Percentiles rank a stretch among this genome's conserved stretches.
Conservation (phyloP, 2,329 filamentous ascomycete species). For the Trichoderma sp. region DNA sequence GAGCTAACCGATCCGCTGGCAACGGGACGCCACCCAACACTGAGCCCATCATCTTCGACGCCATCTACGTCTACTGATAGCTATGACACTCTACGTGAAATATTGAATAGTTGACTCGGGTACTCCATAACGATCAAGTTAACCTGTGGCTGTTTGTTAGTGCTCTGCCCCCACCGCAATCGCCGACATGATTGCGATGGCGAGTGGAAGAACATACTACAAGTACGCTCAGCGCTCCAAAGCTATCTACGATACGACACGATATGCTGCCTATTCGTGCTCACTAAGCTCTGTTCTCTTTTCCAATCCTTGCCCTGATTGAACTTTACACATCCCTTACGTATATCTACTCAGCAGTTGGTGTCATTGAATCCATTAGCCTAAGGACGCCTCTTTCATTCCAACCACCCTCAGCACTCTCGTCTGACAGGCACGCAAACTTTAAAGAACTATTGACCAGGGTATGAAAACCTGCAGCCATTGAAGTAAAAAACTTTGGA, state of each 20-base stretch:
- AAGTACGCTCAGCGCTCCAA: neutral
- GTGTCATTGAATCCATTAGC: neutral
- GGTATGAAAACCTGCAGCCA: neutral
- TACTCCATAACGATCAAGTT: neutral
- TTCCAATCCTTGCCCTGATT: neutral
- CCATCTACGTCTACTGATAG: neutral
- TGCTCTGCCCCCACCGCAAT: neutral
- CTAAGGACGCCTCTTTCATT: neutral
- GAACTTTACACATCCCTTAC: neutral
- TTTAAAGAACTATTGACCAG: neutral
- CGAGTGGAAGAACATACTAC: neutral
- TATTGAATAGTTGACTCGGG: neutral
- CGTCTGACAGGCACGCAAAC: constrained; percentile 14
- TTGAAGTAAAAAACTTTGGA: neutral
- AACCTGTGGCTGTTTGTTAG: neutral
- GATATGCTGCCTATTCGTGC: neutral
- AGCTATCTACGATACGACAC: neutral
- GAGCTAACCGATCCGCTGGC: neutral
- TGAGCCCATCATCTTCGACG: neutral
- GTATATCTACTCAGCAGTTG: neutral
- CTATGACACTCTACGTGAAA: neutral
- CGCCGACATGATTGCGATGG: neutral
- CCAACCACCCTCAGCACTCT: neutral
- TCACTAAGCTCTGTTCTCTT: neutral
- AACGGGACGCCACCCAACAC: neutral